Percentiles rank a stretch among this genome's conserved stretches.
These are phyloP conservation scores for Hysterium pulicare DNA, from an alignment of 2,329 filamentous ascomycete species.

Conservation along the genomic window DNA sequence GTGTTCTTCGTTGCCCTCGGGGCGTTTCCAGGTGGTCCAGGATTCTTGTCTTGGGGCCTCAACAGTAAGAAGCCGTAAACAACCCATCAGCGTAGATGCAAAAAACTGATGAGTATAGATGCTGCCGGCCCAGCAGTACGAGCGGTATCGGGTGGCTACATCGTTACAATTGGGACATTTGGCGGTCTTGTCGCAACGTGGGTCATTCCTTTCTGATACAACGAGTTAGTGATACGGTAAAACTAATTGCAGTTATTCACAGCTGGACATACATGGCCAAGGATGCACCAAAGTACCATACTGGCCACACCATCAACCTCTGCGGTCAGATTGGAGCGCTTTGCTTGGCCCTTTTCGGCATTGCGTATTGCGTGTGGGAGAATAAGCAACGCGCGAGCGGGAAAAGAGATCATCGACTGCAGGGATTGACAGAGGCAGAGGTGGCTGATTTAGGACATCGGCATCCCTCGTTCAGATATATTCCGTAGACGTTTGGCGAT, in stretches of 20 bases:
- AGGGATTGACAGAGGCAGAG: constrained; percentile 48
- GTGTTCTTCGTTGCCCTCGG: constrained; percentile 56
- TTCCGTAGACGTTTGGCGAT: constrained; percentile 43
- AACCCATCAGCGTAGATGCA: not conserved
- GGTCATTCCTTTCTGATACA: constrained; percentile 8
- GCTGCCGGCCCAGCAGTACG: constrained; percentile 55
- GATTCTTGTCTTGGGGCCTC: constrained; percentile 57
- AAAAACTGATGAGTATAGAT: constrained; percentile 28
- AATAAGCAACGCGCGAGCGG: constrained; percentile 50
- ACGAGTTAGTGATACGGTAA: too few relatives aligned
- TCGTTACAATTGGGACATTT: constrained; percentile 65
- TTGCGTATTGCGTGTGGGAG: constrained; percentile 54
- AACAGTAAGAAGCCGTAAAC: constrained; percentile 49
- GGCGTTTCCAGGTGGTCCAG: constrained; percentile 57
- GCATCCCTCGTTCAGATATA: constrained; percentile 57
- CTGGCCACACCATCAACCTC: constrained; percentile 68
- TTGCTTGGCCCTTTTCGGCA: constrained; percentile 47
- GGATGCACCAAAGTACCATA: constrained; percentile 62
- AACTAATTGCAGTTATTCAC: too few relatives aligned
- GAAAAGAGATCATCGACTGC: constrained; percentile 48
- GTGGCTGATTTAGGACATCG: constrained; percentile 50
- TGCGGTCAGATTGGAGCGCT: constrained; percentile 47
- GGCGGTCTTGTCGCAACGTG: constrained; percentile 56
- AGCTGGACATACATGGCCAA: constrained; percentile 53
- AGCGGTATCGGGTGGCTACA: constrained; percentile 55